Evolutionary conservation across 2,329 filamentous ascomycete genomes (phyloP).

Genomic region (Ophiostoma australiae): DNA sequence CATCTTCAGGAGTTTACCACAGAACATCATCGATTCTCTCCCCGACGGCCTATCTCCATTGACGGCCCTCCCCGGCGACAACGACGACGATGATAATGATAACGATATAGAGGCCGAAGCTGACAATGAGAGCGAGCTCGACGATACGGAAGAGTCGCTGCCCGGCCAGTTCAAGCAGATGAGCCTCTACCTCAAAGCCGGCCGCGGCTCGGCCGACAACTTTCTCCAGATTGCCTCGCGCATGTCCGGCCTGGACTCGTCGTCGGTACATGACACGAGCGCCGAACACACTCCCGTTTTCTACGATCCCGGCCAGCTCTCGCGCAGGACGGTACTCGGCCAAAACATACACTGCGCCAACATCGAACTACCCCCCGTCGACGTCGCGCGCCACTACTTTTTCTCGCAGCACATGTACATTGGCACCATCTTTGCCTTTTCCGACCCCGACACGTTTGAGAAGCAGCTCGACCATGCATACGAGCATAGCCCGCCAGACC

Average conservation of each 20-base stretch:
- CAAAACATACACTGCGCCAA: conserved; percentile 25
- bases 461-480: conserved; percentile 43
- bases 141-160: conserved; percentile 16
- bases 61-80: background rate
- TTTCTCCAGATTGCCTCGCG: conserved; percentile 38
- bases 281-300: conserved; percentile 34
- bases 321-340: conserved; percentile 29
- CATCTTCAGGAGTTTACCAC: conserved; percentile 20
- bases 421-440: conserved; percentile 53
- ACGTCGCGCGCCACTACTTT: conserved; percentile 43
- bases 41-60: background rate
- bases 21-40: background rate
- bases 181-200: conserved; percentile 32
- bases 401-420: conserved; percentile 51
- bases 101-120: conserved; percentile 10
- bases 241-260: conserved; percentile 30
- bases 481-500: conserved; percentile 38
- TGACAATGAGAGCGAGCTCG: conserved; percentile 1
- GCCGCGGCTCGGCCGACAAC: conserved; percentile 37
- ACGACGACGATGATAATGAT: background rate
- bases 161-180: conserved; percentile 24
- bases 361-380: conserved; percentile 41
- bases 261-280: conserved; percentile 13
- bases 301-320: conserved; percentile 36
- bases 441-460: conserved; percentile 46